Evolutionary conservation across 345 rosid species (phyloP), one percentile per base, ranked within the genome.

Genomic region (Populus deltoides): DNA sequence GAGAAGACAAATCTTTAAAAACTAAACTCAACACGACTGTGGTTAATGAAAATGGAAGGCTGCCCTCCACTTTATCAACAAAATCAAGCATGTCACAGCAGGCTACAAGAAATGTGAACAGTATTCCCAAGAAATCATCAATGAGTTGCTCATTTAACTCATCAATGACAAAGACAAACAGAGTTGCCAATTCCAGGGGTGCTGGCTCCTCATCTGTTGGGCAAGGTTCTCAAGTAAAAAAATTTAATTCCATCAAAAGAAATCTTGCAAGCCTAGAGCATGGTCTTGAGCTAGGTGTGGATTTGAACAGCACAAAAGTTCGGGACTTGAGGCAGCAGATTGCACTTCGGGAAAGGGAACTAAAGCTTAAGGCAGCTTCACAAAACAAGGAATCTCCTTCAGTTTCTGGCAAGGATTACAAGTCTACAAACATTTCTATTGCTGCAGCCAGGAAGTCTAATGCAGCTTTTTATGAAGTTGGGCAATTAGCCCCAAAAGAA

Each of bases 261-360:
- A 88, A 72, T 75, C 73, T 75, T 59, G 85, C 80, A 70, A 87
- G 80, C 87, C 90, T 82, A 73, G 90, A 85, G 72, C 78, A 7
- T 77, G 85, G 77, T 71, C 72, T 66, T 83, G 92, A 83, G 63
- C 91, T 76, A 78, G 85, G 68, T 79, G 75, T 71, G 75, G 87
- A 80, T 67, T 81, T 84, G 74, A 91, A 75, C 80, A 82, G 76
- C 70, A 81, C 70, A 74, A 83, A 96, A 81, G 92, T 92, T 76
- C 88, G 53, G 84, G 98, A 93, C 75, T 87, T 96, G 84, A 89
- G 91, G 86, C 97, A 90, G 90, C 94, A 91, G 92, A 96, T 96
- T 88, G 97, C 97, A 22, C 87, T 83, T 70, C 90, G 97, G 67
- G 99, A 96, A 87, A 89, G 78, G 76, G 92, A 92, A 81, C 86